Evolutionary conservation across 495 filamentous ascomycete species (phyloP), one percentile per base, ranked within the genome.

Genomic region (Letharia columbiana): DNA sequence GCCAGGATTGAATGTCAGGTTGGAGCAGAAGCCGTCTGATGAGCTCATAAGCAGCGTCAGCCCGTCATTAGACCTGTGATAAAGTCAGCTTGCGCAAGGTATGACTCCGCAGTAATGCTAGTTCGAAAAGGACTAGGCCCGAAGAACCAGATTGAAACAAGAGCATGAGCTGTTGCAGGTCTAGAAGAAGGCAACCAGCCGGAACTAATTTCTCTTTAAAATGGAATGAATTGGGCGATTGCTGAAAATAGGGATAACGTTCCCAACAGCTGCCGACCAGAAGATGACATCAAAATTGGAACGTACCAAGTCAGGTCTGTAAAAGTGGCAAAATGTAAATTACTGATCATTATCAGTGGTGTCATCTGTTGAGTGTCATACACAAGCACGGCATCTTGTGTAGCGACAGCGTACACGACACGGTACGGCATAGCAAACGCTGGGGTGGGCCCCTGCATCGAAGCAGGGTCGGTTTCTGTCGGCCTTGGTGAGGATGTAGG

Each of bases 341-440:
- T 99, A 82, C 91, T 97, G 31, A 98, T 91, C 23, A 96, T 78
- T 75, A 89, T 94, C 39, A 99, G 79, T 6, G 95, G 94, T 4
- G 91, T 94, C 67, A 91, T 86, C 70, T 99, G 95, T 71, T 99
- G 95, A 0, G 95, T 99, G 74, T 99, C 95, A 75, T 98, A 98
- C 40, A 99, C 82, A 45, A 96, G 77, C n/a, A 99, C 87, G 0
- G 95, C 89, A 75, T 99, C 95, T 73, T 97, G 92, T 1, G 95
- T 99, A 20, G 94, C 95, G 57, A 99, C 94, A 9, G 92, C 94
- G 78, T 98, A 99, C 0, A 98, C 86, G 74, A 98, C 89, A 18
- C 95, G 89, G 74, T 99, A 97, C 2, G 91, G 90, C 47, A 98
- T 78, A 2, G 86, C 81, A 74, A 99, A 98, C 1, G 88, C 87